Percentiles rank a stretch among this genome's conserved stretches.
Evolutionary conservation across 352 stramenopile genomes (phyloP).

Genomic region (Pythium oligandrum): DNA sequence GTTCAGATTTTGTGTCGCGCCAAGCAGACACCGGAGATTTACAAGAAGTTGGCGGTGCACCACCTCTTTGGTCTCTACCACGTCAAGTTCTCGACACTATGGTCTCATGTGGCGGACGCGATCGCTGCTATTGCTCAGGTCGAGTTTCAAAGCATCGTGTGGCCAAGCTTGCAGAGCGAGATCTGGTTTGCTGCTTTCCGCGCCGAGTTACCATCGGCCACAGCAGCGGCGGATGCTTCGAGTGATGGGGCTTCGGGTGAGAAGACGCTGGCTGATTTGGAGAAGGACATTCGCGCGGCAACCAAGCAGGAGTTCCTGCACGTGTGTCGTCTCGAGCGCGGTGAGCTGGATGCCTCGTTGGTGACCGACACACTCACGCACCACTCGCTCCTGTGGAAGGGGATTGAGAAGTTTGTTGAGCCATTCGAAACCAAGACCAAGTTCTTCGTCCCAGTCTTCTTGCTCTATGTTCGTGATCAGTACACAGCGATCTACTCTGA

Average conservation of each 20-base stretch:
- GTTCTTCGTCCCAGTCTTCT: conserved; percentile 83
- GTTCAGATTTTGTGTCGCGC: conserved; percentile 76
- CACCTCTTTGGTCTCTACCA: conserved; percentile 82
- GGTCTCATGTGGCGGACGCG: conserved; percentile 70
- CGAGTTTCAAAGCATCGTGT: conserved; percentile 55
- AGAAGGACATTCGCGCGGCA: conserved; percentile 8
- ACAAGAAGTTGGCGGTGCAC: conserved; percentile 74
- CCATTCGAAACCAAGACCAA: conserved; percentile 81
- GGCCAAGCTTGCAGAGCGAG: conserved; percentile 51
- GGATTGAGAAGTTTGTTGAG: conserved; percentile 64
- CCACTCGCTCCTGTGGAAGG: conserved; percentile 80
- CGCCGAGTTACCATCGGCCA: conserved; percentile 7
- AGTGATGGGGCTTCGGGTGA: background rate
- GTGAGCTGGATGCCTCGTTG: conserved; percentile 30
- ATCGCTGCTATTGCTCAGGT: conserved; percentile 48
- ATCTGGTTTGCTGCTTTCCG: conserved; percentile 37
- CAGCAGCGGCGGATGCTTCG: background rate
- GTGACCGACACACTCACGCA: conserved; percentile 71
- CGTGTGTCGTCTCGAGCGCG: conserved; percentile 54
- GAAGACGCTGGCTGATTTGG: conserved; percentile 12
- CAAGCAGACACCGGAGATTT: conserved; percentile 61
- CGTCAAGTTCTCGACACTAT: conserved; percentile 87
- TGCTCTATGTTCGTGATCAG: conserved; percentile 78
- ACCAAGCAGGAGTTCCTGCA: conserved; percentile 35
- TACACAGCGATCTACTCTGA: conserved; percentile 73